Conservation (phyloP, 305 asterid genomes). For the Salvia sclarea region DNA sequence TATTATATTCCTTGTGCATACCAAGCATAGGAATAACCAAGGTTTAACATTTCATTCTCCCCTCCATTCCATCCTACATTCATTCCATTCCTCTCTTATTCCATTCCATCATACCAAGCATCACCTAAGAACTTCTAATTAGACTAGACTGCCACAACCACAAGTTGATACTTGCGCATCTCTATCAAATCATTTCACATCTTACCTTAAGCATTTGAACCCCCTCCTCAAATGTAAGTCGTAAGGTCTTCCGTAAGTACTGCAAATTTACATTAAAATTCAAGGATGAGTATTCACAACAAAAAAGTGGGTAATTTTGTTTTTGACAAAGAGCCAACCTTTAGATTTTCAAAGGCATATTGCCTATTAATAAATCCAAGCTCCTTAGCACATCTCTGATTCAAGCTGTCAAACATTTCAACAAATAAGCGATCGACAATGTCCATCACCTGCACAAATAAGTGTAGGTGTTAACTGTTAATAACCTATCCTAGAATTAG, state of each 20-base stretch:
- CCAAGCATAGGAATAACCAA: too few species aligned
- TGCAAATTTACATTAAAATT: slow-evolving; percentile 45
- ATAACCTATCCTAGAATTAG: slow-evolving; percentile 9
- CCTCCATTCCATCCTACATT: too few species aligned
- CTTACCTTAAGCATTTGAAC: slow-evolving; percentile 86
- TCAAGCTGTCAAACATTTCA: slow-evolving; percentile 64
- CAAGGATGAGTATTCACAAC: slow-evolving; percentile 19
- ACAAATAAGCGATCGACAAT: slow-evolving; percentile 75
- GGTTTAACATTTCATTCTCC: too few species aligned
- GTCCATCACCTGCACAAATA: slow-evolving; percentile 78
- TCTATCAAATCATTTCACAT: not conserved
- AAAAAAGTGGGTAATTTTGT: not conserved
- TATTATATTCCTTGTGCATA: too few species aligned
- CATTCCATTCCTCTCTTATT: too few species aligned
- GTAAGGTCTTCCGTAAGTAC: slow-evolving; percentile 70
- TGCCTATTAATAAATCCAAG: slow-evolving; percentile 72
- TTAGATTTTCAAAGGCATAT: slow-evolving; percentile 77
- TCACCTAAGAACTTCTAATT: not conserved
- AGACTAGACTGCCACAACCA: not conserved
- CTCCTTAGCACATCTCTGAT: slow-evolving; percentile 61
- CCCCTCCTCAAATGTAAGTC: slow-evolving; percentile 88
- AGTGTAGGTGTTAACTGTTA: slow-evolving; percentile 3
- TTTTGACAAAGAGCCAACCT: slow-evolving; percentile 43
- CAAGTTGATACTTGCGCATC: too few species aligned
- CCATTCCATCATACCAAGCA: not conserved